Base-by-base conservation (phyloP, 768 basidiomycete genomes). In the Suillus placidus region DNA sequence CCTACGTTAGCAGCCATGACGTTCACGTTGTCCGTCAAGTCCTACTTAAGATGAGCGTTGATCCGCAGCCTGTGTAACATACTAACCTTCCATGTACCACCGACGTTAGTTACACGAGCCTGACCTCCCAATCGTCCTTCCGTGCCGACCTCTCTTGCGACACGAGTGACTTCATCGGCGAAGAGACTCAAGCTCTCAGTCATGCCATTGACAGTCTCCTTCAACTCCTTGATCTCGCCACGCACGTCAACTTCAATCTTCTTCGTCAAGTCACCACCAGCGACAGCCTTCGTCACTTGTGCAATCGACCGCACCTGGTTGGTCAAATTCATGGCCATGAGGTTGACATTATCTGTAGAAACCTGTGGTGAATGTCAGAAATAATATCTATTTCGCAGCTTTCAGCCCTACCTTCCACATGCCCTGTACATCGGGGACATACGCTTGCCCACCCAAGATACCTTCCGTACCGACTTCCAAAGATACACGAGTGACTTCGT, bases 201-300 rank as follows among this genome's bases (percentile, higher is more conserved):
- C 96, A 98, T 99, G 63, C 87, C 90, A 73, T 99, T 99, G 47
- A 98, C 95, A 1, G 95, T 98, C 77, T 93, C 89, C 79, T 94
- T 92, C 79, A 93, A 76, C 75, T 94, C 92, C 66, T 92, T 79
- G 75, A 98, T 97, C 81, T 98, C 95, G 16, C 96, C 95, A 45
- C 91, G 87, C 52, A 94, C 95, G 68, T 95, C 91, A 68, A 96
- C 94, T 64, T 89, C 90, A 72, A 97, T 95, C 81, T 92, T 95
- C 81, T 95, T 92, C 10, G 92, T 94, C 74, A 99, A 82, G 75
- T 99, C 95, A 35, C 97, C 97, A 42, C 87, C 84, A 2, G 96
- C 95, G 45, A 99, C 95, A 14, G 96, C 97, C 76, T 94, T 96
- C 26, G 97, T 98, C 47, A 99, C 97, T 71, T 92, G 85, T 1